These are phyloP conservation scores for Chytriomyces hyalinus DNA, from an alignment of 192 early-diverging fungal genomes.

Conservation along the genomic window DNA sequence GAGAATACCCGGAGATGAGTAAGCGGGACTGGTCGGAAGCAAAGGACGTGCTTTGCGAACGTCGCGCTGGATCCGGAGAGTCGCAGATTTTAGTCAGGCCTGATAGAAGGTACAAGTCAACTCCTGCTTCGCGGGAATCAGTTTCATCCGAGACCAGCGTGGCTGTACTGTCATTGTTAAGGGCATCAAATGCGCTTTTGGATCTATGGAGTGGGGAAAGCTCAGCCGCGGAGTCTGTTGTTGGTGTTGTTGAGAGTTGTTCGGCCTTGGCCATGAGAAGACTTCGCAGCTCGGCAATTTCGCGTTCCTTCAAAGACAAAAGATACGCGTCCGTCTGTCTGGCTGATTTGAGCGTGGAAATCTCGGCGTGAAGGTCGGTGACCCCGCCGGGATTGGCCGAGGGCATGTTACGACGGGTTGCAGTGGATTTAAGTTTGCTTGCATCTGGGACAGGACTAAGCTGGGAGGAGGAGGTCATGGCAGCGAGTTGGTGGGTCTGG, in stretches of 20 bases:
- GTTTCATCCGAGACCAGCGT: constrained; percentile 10
- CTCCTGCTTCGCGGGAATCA: not conserved
- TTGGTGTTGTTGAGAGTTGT: not conserved
- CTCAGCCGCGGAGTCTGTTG: not conserved
- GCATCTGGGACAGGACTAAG: not conserved
- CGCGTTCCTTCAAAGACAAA: constrained; percentile 43
- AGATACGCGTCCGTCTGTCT: constrained; percentile 43
- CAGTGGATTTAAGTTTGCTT: too few species aligned
- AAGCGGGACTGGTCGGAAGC: not conserved
- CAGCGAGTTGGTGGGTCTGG: not conserved
- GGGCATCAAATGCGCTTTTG: not conserved
- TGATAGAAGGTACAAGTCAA: not conserved
- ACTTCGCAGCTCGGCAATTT: constrained; percentile 44
- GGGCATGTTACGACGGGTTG: too few species aligned
- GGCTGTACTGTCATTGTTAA: constrained; percentile 28
- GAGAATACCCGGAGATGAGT: not conserved
- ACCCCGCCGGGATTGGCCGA: not conserved
- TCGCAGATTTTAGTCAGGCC: constrained; percentile 28
- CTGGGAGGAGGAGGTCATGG: not conserved
- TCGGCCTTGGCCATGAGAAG: constrained; percentile 8
- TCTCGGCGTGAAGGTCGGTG: constrained; percentile 31
- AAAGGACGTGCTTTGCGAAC: not conserved
- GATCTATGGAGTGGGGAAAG: not conserved
- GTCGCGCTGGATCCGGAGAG: constrained; percentile 1
- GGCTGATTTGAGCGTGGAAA: constrained; percentile 39